phyloP scores from a whole-genome alignment of 345 rosid genomes.

The Reutealis trisperma region DNA sequence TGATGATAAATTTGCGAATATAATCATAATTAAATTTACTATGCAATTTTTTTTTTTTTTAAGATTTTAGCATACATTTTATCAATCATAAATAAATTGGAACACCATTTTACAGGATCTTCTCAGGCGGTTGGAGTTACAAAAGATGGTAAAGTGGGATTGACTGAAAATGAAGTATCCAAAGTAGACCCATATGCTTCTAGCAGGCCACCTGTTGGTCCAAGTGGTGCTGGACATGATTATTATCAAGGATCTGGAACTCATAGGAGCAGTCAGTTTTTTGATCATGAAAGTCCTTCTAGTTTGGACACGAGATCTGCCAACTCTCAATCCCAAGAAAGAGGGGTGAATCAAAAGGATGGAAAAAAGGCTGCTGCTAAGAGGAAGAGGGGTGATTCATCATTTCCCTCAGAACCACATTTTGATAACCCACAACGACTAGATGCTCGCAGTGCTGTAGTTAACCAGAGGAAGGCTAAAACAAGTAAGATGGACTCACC shows the following conservation, averaged over 20 bases:
- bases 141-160: constrained; percentile 52
- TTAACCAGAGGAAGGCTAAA: constrained; percentile 60
- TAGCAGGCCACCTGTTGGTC: constrained; percentile 68
- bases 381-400: constrained; percentile 81
- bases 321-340: constrained; percentile 81
- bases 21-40: no score
- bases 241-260: constrained; percentile 73
- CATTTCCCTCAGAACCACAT: constrained; percentile 50
- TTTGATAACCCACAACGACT: constrained; percentile 52
- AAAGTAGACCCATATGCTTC: constrained; percentile 63
- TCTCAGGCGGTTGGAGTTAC: constrained; percentile 60
- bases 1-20: no score
- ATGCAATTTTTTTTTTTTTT: neutral
- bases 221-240: constrained; percentile 59
- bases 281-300: constrained; percentile 93
- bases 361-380: constrained; percentile 56
- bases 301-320: constrained; percentile 87
- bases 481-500: constrained; percentile 58
- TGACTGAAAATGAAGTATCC: constrained; percentile 66
- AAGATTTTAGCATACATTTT: neutral
- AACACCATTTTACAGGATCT: constrained; percentile 54
- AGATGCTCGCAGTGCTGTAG: constrained; percentile 42
- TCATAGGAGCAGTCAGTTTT: constrained; percentile 66
- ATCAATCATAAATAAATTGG: constrained; percentile 15
- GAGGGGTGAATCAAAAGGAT: constrained; percentile 57